Base-by-base conservation (phyloP, 345 rosid species). In the Populus alba region DNA sequence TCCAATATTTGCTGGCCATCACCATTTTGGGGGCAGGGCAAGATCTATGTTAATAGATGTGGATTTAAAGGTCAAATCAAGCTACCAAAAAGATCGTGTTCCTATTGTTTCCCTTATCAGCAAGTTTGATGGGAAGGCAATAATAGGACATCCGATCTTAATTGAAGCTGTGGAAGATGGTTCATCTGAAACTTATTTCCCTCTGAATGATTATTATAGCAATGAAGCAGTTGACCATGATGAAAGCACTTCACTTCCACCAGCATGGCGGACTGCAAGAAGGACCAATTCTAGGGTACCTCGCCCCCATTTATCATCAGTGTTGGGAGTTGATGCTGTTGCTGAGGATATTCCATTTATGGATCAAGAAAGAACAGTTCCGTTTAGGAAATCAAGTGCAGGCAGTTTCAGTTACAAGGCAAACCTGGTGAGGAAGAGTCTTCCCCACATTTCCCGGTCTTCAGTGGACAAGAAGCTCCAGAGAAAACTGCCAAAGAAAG, bases 191-290 rank as follows among this genome's bases (percentile, higher is more conserved):
- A 75, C 81, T 63, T 87, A 85, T 78, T 57, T 89, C 68, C 82
- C 89, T 67, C 57, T 83, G 12, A 63, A 55, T 79, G 87, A 81
- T 75, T 88, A 86, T 77, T 77, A 78, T 66, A 79, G 89, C 41
- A 81, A 84, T 73, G 92, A 85, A 80, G 81, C 84, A 76, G 76
- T 85, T 63, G 86, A 88, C 79, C 83, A 80, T 73, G 92, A 87
- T 69, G 90, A 87, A 73, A 81, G 72, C 73, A 81, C 81, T 47
- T 78, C 87, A 38, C 90, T 92, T 66, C 86, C 92, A 70, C 87
- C 92, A 33, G 92, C 94, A 8, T 92, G 99, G 98, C 90, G 91
- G 86, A 97, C 99, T 45, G 98, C 98, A 23, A 89, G 95, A 79
- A 89, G 99, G 78, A 91, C 88, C 49, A 94, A 87, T 80, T 88